These are phyloP conservation scores for Lentinula raphanica DNA, from an alignment of 768 basidiomycete species.

Conservation along the genomic window DNA sequence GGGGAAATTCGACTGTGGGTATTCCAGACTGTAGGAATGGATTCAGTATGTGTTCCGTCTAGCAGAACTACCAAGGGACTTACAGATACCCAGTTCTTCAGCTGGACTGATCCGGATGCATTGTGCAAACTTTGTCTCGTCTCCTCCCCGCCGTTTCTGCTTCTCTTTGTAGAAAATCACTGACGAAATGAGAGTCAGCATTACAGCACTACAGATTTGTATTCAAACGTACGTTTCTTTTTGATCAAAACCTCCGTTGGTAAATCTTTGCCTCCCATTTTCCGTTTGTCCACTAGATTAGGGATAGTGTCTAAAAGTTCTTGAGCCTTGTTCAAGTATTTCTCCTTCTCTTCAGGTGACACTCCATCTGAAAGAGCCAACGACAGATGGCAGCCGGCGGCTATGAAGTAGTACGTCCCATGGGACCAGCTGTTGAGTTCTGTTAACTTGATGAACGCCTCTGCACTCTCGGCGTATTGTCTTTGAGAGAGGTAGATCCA, in stretches of 20 bases:
- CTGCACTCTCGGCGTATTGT: constrained; percentile 62
- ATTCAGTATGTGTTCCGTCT: not conserved
- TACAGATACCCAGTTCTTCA: constrained; percentile 73
- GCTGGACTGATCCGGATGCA: constrained; percentile 63
- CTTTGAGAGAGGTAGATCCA: constrained; percentile 67
- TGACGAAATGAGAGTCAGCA: no score
- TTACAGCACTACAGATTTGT: no score
- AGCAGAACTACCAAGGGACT: constrained; percentile 18
- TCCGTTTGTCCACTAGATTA: constrained; percentile 50
- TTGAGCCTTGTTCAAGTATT: constrained; percentile 55
- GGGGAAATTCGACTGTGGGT: constrained; percentile 57
- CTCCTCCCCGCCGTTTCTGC: constrained; percentile 49
- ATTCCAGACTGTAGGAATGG: constrained; percentile 66
- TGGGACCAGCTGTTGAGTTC: constrained; percentile 76
- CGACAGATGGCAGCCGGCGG: constrained; percentile 41
- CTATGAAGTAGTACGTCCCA: constrained; percentile 73
- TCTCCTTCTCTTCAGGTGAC: not conserved
- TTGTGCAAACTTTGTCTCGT: constrained; percentile 44
- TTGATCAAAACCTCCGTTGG: constrained; percentile 76
- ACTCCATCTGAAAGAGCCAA: not conserved
- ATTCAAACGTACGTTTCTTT: constrained; percentile 54
- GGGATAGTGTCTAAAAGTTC: constrained; percentile 59
- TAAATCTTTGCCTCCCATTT: constrained; percentile 59
- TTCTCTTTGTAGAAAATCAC: constrained; percentile 75
- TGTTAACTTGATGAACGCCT: constrained; percentile 58